Conservation (phyloP, 2,329 filamentous ascomycete genomes). For the Ambrosiella cleistominuta region DNA sequence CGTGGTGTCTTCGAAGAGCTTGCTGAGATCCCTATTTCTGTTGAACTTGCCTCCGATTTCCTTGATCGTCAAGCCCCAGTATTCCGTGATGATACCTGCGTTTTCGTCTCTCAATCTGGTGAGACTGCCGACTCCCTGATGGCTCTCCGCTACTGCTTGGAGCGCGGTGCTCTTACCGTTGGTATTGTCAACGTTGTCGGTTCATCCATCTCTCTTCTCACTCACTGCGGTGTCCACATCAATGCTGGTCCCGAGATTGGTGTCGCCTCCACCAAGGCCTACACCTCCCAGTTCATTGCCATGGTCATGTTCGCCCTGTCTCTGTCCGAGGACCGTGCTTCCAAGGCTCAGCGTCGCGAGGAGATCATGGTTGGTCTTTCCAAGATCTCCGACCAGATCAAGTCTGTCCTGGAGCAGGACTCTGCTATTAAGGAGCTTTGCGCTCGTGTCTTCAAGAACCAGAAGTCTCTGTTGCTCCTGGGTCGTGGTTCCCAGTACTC, state of each 20-base stretch:
- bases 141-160: constrained; percentile 93
- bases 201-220: constrained; percentile 95
- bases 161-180: constrained; percentile 90
- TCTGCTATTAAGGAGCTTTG: constrained; percentile 89
- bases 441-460: constrained; percentile 82
- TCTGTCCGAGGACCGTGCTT: constrained; percentile 87
- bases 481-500: constrained; percentile 94
- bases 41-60: constrained; percentile 96
- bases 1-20: constrained; percentile 95
- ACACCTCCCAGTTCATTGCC: constrained; percentile 97
- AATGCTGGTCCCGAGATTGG: constrained; percentile 97
- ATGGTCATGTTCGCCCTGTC: constrained; percentile 99
- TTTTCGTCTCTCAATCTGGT: constrained; percentile 96
- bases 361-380: constrained; percentile 91
- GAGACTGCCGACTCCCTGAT: constrained; percentile 96
- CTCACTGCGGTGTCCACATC: constrained; percentile 98
- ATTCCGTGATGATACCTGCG: constrained; percentile 97
- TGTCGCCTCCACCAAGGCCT: constrained; percentile 97
- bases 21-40: constrained; percentile 91
- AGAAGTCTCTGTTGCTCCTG: constrained; percentile 86
- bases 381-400: constrained; percentile 81
- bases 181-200: constrained; percentile 98
- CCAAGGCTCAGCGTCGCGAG: constrained; percentile 76
- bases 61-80: constrained; percentile 90
- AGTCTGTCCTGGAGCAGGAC: constrained; percentile 77